These are phyloP conservation scores for Penicillium sp. DNA, from an alignment of 2,329 filamentous ascomycete species.

Conservation along the genomic window DNA sequence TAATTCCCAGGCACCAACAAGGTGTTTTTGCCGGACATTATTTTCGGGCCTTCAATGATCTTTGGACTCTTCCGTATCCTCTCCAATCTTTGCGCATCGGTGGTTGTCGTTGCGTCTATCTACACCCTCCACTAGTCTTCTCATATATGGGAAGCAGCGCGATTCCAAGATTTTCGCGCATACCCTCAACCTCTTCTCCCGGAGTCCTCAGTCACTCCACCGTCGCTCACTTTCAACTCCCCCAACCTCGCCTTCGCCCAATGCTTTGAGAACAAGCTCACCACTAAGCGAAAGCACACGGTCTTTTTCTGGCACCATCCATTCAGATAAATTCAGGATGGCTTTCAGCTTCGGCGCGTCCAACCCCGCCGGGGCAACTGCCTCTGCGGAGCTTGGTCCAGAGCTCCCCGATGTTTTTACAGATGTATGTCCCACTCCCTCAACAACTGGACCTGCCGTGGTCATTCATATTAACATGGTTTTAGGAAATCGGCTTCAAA, in stretches of 20 bases:
- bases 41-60: slow-evolving; percentile 18
- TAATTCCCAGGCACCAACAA: slow-evolving; percentile 18
- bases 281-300: slow-evolving; percentile 39
- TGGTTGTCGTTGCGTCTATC: slow-evolving; percentile 7
- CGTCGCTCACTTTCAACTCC: slow-evolving; percentile 46
- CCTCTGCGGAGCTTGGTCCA: slow-evolving; percentile 55
- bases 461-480: slow-evolving; percentile 9
- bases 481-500: slow-evolving; percentile 76
- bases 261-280: slow-evolving; percentile 38
- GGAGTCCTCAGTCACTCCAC: slow-evolving; percentile 46
- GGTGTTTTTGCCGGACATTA: slow-evolving; percentile 26
- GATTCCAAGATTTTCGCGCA: slow-evolving; percentile 47
- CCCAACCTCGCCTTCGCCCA: slow-evolving; percentile 36
- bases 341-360: slow-evolving; percentile 63
- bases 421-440: slow-evolving; percentile 58
- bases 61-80: slow-evolving; percentile 17
- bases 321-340: slow-evolving; percentile 49
- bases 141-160: slow-evolving; percentile 25
- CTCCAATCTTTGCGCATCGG: slow-evolving; percentile 12
- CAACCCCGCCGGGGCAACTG: slow-evolving; percentile 44
- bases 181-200: slow-evolving; percentile 42
- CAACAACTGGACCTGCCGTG: neutral
- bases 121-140: slow-evolving; percentile 18
- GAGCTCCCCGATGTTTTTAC: slow-evolving; percentile 78
- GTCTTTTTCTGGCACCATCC: slow-evolving; percentile 40